Evolutionary conservation across 2,329 filamentous ascomycete species (phyloP), one percentile per base, ranked within the genome.

Genomic region (Berkeleyomyces basicola): DNA sequence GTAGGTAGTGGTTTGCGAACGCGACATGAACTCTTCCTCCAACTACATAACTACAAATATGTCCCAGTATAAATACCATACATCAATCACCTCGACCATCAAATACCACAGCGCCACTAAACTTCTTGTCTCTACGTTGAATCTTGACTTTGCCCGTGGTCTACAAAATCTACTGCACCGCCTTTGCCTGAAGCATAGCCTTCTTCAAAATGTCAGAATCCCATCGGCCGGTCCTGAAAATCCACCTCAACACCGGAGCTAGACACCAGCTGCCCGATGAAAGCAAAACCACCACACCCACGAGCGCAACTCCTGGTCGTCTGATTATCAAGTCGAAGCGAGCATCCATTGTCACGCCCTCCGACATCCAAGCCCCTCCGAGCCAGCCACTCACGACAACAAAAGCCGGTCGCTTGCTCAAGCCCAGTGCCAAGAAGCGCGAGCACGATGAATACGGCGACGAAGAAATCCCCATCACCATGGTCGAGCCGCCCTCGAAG

Each of bases 361-460:
- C 70, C 31, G 62, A 59, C 7, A 44, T 40, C 61, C 63, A 58
- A n/a, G 61, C 59, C 11, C 51, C 67, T 6, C 64, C 65, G 37
- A 66, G 62, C 31, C 68, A 69, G 3, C 70, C 70, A 0, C 70
- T 72, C 0, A 67, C 69, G 51, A 84, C 79, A 69, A 83, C 81
- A 2, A 85, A 86, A 68, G 79, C 82, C 11, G 82, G 81, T 10
- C 74, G 82, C 53, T 75, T 80, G 36, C 74, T 80, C 11, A 85
- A 83, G 67, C 82, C 83, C 4, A 82, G 79, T 7, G 78, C 77
- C 65, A 85, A 83, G 73, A 86, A 86, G 74, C 79, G 82, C 44
- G 72, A 75, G n/a, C 78, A 79, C 66, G 78, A 82, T 53, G 79
- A 82, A 43, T 75, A 74, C 46, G 78, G 80, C 14, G 78, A 79